Evolutionary conservation across 106 monocot species (phyloP).

Genomic region (Acanthochlamys bracteata): DNA sequence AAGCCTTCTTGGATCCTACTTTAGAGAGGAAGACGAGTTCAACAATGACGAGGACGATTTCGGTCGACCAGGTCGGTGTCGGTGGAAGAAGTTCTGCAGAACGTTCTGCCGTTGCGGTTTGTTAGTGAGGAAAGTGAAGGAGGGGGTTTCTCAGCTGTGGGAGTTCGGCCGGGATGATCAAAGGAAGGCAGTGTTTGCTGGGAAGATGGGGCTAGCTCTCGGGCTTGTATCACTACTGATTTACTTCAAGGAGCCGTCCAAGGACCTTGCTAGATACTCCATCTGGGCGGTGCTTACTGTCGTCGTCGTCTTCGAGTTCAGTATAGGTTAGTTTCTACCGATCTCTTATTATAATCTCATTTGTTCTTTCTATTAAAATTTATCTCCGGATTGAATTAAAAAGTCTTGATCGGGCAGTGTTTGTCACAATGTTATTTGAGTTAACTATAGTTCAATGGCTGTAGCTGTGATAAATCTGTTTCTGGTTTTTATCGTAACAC

Average conservation of each 20-base stretch:
- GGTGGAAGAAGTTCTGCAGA: too few relatives aligned
- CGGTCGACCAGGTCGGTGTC: too few relatives aligned
- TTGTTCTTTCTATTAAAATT: too few relatives aligned
- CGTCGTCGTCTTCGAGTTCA: conserved; percentile 96
- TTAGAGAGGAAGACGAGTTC: conserved; percentile 10
- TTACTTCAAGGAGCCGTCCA: conserved; percentile 51
- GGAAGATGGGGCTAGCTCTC: conserved; percentile 80
- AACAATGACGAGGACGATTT: background rate
- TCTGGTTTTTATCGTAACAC: too few relatives aligned
- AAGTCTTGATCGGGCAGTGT: too few relatives aligned
- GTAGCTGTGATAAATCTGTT: too few relatives aligned
- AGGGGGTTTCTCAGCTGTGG: conserved; percentile 29
- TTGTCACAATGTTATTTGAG: too few relatives aligned
- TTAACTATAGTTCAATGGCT: too few relatives aligned
- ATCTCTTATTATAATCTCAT: too few relatives aligned
- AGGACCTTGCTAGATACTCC: conserved; percentile 38
- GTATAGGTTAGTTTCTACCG: conserved; percentile 58
- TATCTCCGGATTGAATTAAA: too few relatives aligned
- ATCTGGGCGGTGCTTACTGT: conserved; percentile 96
- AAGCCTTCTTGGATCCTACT: conserved; percentile 23
- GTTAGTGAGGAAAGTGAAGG: conserved; percentile 5
- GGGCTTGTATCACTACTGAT: conserved; percentile 58
- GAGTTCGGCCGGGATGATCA: conserved; percentile 59
- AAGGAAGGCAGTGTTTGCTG: conserved; percentile 67
- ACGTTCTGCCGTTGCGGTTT: too few relatives aligned